Base-by-base conservation (phyloP, 148 eudicot genomes). In the Chenopodium quinoa region DNA sequence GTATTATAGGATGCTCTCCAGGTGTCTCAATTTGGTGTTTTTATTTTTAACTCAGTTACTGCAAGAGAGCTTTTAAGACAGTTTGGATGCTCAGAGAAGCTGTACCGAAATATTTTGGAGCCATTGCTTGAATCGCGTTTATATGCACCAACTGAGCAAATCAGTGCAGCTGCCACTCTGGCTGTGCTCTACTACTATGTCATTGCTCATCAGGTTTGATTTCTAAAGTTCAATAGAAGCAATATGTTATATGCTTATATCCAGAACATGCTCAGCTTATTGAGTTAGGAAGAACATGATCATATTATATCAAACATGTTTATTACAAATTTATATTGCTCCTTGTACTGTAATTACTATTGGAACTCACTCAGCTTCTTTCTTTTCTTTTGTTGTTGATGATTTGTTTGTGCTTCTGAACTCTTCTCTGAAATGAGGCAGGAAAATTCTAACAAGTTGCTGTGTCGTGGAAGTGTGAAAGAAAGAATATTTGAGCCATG, bases 11-110 rank as follows among this genome's bases (percentile, higher is more conserved):
- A 25, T 69, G 75, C 65, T 48, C 11, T 75, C 76, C 40, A 47
- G 62, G 54, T 63, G 56, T 23, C 83, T 79, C 44, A 68, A 37
- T 77, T 76, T 71, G 79, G 80, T 22, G 72, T 22, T 71, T 71
- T 17, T 27, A 19, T 78, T 81, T 82, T 73, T 83, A 82, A 84
- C 78, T 85, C 73, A 92, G 97, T 93, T 85, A 91, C 93, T 83
- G 94, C 97, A 79, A 90, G 97, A 88, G 94, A 91, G 85, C 90
- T 93, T 73, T 83, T 91, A 48, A 91, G 86, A 88, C 91, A 90
- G 81, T 90, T 85, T 86, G 91, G 92, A 76, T 90, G 92, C 89
- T 91, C 97, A 16, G 93, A 90, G 68, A 90, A 86, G 80, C 83
- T 91, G 32, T 91, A 87, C 77, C 85, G 83, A 69, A 75, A 86